Percentiles rank a stretch among this genome's conserved stretches.
These are phyloP conservation scores for Petunia secreta DNA, from an alignment of 257 asterid genomes.

Conservation along the genomic window DNA sequence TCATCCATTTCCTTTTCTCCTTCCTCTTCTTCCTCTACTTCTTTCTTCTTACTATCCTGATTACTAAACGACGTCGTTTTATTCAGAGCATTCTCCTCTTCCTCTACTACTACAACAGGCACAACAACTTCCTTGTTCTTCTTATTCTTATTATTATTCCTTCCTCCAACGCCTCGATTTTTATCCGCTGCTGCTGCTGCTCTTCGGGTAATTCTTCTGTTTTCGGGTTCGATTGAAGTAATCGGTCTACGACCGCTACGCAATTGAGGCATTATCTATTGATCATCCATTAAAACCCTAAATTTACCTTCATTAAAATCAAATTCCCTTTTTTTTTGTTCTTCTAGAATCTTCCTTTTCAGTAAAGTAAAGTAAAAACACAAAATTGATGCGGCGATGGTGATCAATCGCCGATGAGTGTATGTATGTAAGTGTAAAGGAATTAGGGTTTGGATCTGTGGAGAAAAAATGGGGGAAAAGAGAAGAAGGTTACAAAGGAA, in stretches of 20 bases:
- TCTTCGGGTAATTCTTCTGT: slow-evolving; percentile 23
- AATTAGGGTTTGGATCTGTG: slow-evolving; percentile 35
- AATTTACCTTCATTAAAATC: slow-evolving; percentile 36
- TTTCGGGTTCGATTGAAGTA: slow-evolving; percentile 21
- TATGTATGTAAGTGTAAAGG: background rate
- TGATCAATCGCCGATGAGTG: background rate
- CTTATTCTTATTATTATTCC: slow-evolving; percentile 29
- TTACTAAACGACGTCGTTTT: slow-evolving; percentile 19
- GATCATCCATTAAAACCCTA: slow-evolving; percentile 39
- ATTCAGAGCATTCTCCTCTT: slow-evolving; percentile 41
- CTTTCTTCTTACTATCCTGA: slow-evolving; percentile 4
- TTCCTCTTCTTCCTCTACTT: slow-evolving; percentile 20
- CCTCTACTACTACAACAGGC: slow-evolving; percentile 29
- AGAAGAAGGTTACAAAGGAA: too few species aligned
- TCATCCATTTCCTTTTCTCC: slow-evolving; percentile 45
- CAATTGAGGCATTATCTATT: slow-evolving; percentile 52
- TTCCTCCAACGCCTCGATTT: slow-evolving; percentile 25
- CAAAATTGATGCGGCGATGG: background rate
- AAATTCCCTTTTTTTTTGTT: background rate
- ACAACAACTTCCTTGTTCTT: slow-evolving; percentile 5
- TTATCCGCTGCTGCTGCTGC: background rate
- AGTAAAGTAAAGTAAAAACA: slow-evolving; percentile 19
- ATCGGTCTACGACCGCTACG: slow-evolving; percentile 50
- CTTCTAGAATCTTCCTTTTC: slow-evolving; percentile 9
- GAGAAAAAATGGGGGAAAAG: background rate